Base-by-base conservation (phyloP, 1,284 basidiomycete species). In the Mycena sp. region DNA sequence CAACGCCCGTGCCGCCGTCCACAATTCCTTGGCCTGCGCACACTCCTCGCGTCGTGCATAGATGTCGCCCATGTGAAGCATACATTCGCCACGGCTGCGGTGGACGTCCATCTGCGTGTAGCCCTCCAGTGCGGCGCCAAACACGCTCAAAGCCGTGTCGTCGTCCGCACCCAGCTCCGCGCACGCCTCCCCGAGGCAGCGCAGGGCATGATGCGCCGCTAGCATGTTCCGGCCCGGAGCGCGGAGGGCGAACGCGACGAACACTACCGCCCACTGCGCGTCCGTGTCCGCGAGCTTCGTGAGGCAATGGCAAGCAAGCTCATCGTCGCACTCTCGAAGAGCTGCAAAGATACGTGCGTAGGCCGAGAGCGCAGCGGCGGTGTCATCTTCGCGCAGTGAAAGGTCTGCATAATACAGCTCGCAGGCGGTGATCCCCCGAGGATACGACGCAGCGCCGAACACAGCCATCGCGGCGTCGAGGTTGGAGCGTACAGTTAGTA, bases 121-220 rank as follows among this genome's bases (percentile, higher is more conserved):
- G n/a, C n/a, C n/a, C 29, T 53, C 50, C 40, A 61, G 37, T 6
- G 45, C 59, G 9, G 49, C 26, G 11, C 14, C 37, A 30, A 57
- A 23, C 17, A 50, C 28, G 7, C 35, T 53, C 4, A 40, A 32
- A 12, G 49, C 40, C 4, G 17, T n/a, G n/a, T n/a, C 35, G 1
- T 46, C 51, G 35, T 55, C 50, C 14, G 10, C 26, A 4, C 35
- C 50, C 35, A 37, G 25, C 5, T 41, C 48, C 23, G 38, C 50
- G 9, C 53, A 32, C 17, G 56, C 52, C 2, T 55, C 60, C n/a
- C 37, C 60, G 19, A 56, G 29, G 35, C 29, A 55, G 7, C 50
- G 29, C 43, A 61, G 35, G 17, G 43, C 43, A n/a, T 57, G 53
- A 17, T 62, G 32, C 14, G 45, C 41, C 12, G 26, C n/a, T 11